These are phyloP conservation scores for Lepiota subincarnata DNA, from an alignment of 768 basidiomycete species.

Conservation along the genomic window DNA sequence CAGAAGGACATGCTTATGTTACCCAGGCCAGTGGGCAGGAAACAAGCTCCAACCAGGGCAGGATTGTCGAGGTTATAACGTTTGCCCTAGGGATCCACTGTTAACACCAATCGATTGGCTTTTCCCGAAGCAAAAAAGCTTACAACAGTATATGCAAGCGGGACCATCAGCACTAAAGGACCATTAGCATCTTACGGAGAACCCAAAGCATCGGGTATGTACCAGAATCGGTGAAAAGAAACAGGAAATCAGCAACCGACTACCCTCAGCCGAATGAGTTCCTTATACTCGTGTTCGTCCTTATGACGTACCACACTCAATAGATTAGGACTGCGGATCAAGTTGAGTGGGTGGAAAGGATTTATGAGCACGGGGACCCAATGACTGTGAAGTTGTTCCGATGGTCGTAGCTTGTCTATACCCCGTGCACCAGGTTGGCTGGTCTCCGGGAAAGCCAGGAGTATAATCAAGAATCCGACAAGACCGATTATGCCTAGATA, in stretches of 20 bases:
- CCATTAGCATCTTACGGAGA: conserved; percentile 1
- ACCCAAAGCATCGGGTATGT: conserved; percentile 10
- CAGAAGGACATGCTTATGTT: conserved; percentile 42
- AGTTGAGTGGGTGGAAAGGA: conserved; percentile 41
- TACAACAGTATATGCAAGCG: conserved; percentile 65
- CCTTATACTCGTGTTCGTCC: not conserved
- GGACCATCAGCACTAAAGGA: conserved; percentile 49
- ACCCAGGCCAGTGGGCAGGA: conserved; percentile 54
- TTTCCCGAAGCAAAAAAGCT: conserved; percentile 20
- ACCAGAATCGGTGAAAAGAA: conserved; percentile 40
- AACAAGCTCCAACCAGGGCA: conserved; percentile 53
- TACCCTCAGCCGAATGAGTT: conserved; percentile 28
- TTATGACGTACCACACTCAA: conserved; percentile 38
- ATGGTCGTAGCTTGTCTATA: conserved; percentile 38
- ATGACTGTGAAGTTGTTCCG: conserved; percentile 13
- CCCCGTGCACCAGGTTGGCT: conserved; percentile 56
- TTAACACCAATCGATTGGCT: not conserved
- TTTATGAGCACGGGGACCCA: conserved; percentile 42
- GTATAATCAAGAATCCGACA: conserved; percentile 37
- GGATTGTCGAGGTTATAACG: conserved; percentile 48
- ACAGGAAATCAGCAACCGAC: conserved; percentile 27
- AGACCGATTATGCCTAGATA: conserved; percentile 30
- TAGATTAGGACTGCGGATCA: conserved; percentile 55
- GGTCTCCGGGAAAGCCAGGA: conserved; percentile 57
- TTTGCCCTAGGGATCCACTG: conserved; percentile 40